Conservation (phyloP, 1,284 basidiomycete genomes). For the Marasmius sp. region DNA sequence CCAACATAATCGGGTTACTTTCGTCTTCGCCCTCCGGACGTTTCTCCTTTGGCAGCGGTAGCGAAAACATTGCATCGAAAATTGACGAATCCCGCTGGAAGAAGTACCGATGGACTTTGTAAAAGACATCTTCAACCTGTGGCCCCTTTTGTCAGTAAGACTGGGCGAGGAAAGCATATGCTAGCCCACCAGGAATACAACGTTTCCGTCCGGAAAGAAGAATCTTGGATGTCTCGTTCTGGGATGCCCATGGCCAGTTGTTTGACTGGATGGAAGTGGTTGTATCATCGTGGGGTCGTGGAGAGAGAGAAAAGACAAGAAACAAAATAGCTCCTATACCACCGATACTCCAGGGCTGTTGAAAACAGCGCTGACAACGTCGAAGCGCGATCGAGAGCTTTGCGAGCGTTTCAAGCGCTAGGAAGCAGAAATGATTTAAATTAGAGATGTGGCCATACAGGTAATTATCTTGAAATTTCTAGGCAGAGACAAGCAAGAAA, state of each 20-base stretch:
- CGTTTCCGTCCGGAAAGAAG: slow-evolving; percentile 25
- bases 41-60: slow-evolving; percentile 17
- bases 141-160: not conserved
- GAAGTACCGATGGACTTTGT: slow-evolving; percentile 23
- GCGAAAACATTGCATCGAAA: slow-evolving; percentile 24
- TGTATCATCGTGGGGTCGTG: not conserved
- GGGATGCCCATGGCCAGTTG: not conserved
- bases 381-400: not conserved
- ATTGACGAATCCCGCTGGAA: slow-evolving; percentile 22
- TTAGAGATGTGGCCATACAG: too few relatives aligned
- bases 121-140: slow-evolving; percentile 21
- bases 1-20: slow-evolving; percentile 21
- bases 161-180: not conserved
- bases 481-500: not conserved
- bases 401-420: not conserved
- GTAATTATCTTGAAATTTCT: too few relatives aligned
- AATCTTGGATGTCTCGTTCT: slow-evolving; percentile 19
- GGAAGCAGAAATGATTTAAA: too few relatives aligned
- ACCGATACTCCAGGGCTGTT: not conserved
- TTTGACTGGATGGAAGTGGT: not conserved
- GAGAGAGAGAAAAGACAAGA: not conserved
- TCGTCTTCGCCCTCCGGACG: slow-evolving; percentile 22
- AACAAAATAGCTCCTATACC: not conserved
- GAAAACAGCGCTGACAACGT: too few relatives aligned
- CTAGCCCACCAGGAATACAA: slow-evolving; percentile 21